A percentile compares a stretch with the other conserved stretches of the same genome.
These are phyloP conservation scores for Ophiostoma angusticollis DNA, from an alignment of 2,329 filamentous ascomycete genomes.

Conservation along the genomic window DNA sequence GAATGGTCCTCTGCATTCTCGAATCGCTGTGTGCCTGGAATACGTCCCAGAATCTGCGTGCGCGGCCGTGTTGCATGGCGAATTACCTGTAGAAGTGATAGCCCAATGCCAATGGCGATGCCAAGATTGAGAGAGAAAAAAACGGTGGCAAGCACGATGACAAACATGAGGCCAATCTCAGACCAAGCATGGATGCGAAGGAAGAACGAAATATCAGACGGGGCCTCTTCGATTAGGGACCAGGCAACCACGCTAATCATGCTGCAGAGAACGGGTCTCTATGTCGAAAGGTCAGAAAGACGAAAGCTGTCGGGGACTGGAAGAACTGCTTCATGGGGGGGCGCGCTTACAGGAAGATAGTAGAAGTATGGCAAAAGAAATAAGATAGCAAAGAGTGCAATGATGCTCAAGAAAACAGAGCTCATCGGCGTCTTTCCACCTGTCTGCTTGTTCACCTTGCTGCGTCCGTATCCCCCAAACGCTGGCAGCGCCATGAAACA, in stretches of 20 bases:
- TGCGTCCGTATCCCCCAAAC: conserved; percentile 91
- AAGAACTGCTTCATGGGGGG: too few relatives aligned
- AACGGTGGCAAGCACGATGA: conserved; percentile 84
- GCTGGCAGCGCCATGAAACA: conserved; percentile 87
- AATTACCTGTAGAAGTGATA: conserved; percentile 82
- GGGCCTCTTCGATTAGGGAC: conserved; percentile 88
- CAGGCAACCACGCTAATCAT: conserved; percentile 95
- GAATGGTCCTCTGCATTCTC: conserved; percentile 70
- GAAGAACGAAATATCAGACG: conserved; percentile 87
- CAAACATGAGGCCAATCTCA: conserved; percentile 73
- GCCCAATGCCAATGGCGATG: conserved; percentile 84
- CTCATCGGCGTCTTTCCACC: conserved; percentile 90
- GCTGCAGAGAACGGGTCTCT: conserved; percentile 86
- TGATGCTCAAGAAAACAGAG: conserved; percentile 70
- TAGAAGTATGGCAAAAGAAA: conserved; percentile 87
- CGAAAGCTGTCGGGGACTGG: not conserved
- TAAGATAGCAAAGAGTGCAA: conserved; percentile 68
- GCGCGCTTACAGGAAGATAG: conserved; percentile 85
- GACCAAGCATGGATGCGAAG: conserved; percentile 71
- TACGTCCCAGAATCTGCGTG: conserved; percentile 88
- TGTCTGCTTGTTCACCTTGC: conserved; percentile 87
- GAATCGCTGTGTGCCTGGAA: conserved; percentile 71
- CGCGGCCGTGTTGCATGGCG: conserved; percentile 81
- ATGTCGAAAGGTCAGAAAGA: not conserved
- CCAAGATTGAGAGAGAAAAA: conserved; percentile 91